Evolutionary conservation across 805 yeast species (phyloP), one percentile per base, ranked within the genome.

Genomic region (Priceomyces melissophilus): DNA sequence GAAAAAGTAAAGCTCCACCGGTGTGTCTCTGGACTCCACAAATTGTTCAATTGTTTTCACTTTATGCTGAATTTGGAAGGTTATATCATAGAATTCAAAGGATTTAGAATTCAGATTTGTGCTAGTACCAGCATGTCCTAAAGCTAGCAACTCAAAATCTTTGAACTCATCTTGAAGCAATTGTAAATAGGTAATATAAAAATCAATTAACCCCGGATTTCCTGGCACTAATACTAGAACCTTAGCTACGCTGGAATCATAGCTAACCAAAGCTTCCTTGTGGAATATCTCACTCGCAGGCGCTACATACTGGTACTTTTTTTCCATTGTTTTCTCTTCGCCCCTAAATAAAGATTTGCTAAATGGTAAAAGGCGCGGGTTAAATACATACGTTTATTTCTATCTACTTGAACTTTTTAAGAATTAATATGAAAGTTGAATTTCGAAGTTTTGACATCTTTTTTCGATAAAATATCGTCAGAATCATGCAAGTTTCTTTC

Each of bases 151-250:
- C 50, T 81, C 84, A 49, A 72, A 66, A 12, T 56, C 58, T 2
- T 81, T 79, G 38, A 63, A 54, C 27, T 49, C 50, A 16, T 54
- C 52, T 41, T 75, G 76, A 40, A 81, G 47, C 16, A 58, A 49
- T 10, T 63, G 58, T 23, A 84, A 55, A 50, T 79, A 82, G 3
- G 76, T 75, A 13, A 66, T 66, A 57, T 85, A 85, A 59, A 75
- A 85, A 45, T 79, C 81, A 32, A 80, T 69, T 20, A 85, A 59
- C 0, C 91, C 93, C 0, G 93, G 93, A 49, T 85, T 85, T 0
- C 93, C 93, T 0, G 93, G 91, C 4, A 85, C 69, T 47, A 84
- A 70, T 4, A 79, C 70, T 34, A 84, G 56, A 25, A 84, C 48
- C 46, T 40, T 35, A 3, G 23, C 25, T 13, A 36, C 41, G 13